Base-by-base conservation (phyloP, 306 rosid genomes). In the Echinosophora koreensis region DNA sequence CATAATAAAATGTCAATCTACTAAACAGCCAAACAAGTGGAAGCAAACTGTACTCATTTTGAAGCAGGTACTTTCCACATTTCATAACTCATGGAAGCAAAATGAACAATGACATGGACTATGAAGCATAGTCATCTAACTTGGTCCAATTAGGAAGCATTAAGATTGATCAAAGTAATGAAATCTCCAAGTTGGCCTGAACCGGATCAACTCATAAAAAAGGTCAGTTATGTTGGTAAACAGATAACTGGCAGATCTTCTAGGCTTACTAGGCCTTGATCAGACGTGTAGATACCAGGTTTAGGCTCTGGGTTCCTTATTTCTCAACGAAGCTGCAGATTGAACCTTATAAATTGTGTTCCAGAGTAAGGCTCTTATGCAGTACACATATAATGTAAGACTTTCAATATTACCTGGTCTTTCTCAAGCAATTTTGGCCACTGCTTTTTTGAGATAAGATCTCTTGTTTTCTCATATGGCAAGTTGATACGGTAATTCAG, bases 401-500 rank as follows among this genome's bases (percentile, higher is more conserved):
- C n/a, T 49, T 59, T 76, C 12, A 57, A 17, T 55, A 39, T 71
- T 84, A 94, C 98, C 98, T 92, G 98, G 83, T 94, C 98, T 58
- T 74, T 87, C 83, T 90, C 97, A 42, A 80, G 15, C 87, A 94
- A 84, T 69, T 76, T 82, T 37, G 87, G 80, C 98, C 97, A 94
- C 32, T 87, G 80, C 84, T 83, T 92, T 81, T 80, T 88, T 69
- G 90, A 85, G 66, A 94, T 87, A 51, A 88, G 89, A 61, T 86
- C 94, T 85, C 81, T 86, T 46, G 97, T 86, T 84, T 85, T 86
- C 77, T 89, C 92, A 84, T 87, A 88, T 8, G 97, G 60, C 85
- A 92, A 71, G 83, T 86, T 90, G 84, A 94, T 76, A 5, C 98
- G 96, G 85, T 94, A 94, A 70, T 94, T 94, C 82, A 92, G 88